These are phyloP conservation scores for Annona cherimola DNA, from an alignment of 164 flowering plant species.

Conservation along the genomic window DNA sequence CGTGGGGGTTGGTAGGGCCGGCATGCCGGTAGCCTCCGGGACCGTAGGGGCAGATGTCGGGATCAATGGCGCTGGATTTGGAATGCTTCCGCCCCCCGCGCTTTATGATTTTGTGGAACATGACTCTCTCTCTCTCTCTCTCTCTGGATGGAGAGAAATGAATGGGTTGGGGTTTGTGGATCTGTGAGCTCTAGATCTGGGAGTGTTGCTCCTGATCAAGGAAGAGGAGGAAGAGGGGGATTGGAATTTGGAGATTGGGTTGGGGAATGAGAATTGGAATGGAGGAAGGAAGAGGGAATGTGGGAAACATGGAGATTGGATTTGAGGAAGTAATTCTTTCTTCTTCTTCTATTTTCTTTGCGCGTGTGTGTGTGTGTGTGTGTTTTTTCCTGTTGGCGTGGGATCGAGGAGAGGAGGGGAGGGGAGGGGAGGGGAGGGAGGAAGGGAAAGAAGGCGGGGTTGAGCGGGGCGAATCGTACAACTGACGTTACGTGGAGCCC, in stretches of 20 bases:
- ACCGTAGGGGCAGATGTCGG: constrained; percentile 9
- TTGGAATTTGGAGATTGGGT: background rate
- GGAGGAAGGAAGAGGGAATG: background rate
- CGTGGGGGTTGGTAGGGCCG: constrained; percentile 15
- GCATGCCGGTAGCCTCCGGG: constrained; percentile 13
- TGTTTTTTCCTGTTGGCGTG: too few species aligned
- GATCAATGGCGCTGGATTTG: constrained; percentile 28
- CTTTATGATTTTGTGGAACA: constrained; percentile 50
- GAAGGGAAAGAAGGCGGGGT: too few species aligned
- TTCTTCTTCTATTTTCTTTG: too few species aligned
- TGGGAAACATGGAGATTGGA: background rate
- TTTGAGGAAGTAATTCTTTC: too few species aligned
- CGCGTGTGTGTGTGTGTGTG: too few species aligned
- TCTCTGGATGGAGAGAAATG: too few species aligned
- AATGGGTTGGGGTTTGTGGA: too few species aligned
- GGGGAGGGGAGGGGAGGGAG: too few species aligned
- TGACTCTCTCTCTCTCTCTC: constrained; percentile 8
- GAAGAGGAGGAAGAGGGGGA: background rate
- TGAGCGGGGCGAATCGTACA: too few species aligned
- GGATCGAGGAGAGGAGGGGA: too few species aligned
- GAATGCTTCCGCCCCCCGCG: constrained; percentile 37
- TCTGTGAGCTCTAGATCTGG: background rate
- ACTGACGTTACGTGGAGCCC: too few species aligned
- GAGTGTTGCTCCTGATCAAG: background rate
- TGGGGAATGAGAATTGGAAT: background rate